These are phyloP conservation scores for Capsicum pubescens DNA, from an alignment of 257 asterid genomes.

Conservation along the genomic window DNA sequence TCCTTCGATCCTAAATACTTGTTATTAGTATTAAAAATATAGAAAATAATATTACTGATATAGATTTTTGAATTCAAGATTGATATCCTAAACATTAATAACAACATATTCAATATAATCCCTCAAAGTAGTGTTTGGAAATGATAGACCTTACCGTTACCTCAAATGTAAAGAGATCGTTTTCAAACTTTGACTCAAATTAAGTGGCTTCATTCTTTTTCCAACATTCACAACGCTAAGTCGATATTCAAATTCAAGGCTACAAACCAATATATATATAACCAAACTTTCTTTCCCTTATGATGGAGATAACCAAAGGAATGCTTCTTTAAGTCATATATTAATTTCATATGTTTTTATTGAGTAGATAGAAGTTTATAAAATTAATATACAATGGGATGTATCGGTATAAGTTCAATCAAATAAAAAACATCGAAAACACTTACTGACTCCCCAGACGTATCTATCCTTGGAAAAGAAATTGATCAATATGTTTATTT, in stretches of 20 bases:
- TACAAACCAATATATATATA: not conserved
- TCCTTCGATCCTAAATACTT: no score
- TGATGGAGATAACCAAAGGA: not conserved
- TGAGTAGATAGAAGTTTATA: not conserved
- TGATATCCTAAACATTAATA: no score
- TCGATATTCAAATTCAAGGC: not conserved
- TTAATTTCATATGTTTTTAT: not conserved
- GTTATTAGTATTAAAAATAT: no score
- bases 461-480: not conserved
- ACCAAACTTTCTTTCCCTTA: not conserved
- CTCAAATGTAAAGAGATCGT: no score
- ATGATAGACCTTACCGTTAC: no score
- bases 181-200: no score
- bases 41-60: no score
- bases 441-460: not conserved
- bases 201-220: no score
- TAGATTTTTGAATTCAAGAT: no score
- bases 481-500: not conserved
- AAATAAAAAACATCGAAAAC: no score
- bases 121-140: no score
- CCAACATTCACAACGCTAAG: not conserved
- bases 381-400: not conserved
- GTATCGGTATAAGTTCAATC: not conserved
- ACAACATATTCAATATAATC: no score
- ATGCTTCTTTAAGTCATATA: not conserved